Evolutionary conservation across 2,329 filamentous ascomycete species (phyloP).

Genomic region (Fusarium palustre): DNA sequence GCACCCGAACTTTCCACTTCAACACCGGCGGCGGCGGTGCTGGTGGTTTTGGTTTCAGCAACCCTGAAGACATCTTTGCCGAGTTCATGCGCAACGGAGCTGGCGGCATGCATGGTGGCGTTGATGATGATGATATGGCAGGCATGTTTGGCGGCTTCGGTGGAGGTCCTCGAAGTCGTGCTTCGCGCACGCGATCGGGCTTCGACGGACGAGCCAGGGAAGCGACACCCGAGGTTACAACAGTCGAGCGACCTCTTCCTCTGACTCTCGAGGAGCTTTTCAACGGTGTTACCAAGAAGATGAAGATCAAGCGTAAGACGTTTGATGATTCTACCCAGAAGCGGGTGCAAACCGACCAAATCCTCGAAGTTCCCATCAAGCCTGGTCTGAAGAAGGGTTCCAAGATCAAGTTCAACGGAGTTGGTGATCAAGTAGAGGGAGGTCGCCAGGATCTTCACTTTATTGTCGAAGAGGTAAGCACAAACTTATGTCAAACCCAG

Average conservation of each 20-base stretch:
- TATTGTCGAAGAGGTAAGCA: constrained; percentile 87
- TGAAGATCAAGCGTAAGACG: constrained; percentile 97
- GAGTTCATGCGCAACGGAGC: constrained; percentile 76
- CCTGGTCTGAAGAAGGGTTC: constrained; percentile 94
- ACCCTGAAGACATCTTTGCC: constrained; percentile 85
- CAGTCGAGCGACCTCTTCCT: constrained; percentile 85
- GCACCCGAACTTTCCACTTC: constrained; percentile 73
- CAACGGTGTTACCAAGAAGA: constrained; percentile 90
- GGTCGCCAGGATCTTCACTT: constrained; percentile 96
- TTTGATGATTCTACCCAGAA: constrained; percentile 84
- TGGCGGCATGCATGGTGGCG: constrained; percentile 59
- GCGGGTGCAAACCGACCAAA: constrained; percentile 86
- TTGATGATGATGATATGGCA: constrained; percentile 60
- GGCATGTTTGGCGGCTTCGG: constrained; percentile 68
- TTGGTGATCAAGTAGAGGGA: constrained; percentile 97
- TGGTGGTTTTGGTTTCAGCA: constrained; percentile 82
- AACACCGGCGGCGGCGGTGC: constrained; percentile 64
- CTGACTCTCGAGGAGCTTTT: constrained; percentile 90
- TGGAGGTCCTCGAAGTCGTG: constrained; percentile 53
- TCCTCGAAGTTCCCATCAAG: constrained; percentile 95
- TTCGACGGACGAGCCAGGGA: constrained; percentile 51
- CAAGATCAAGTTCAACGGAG: constrained; percentile 97
- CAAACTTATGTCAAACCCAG: not conserved
- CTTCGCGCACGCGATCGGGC: constrained; percentile 57
- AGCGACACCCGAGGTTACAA: constrained; percentile 84